Evolutionary conservation across 2,329 filamentous ascomycete genomes (phyloP).

Genomic region (Grosmannia huntii): DNA sequence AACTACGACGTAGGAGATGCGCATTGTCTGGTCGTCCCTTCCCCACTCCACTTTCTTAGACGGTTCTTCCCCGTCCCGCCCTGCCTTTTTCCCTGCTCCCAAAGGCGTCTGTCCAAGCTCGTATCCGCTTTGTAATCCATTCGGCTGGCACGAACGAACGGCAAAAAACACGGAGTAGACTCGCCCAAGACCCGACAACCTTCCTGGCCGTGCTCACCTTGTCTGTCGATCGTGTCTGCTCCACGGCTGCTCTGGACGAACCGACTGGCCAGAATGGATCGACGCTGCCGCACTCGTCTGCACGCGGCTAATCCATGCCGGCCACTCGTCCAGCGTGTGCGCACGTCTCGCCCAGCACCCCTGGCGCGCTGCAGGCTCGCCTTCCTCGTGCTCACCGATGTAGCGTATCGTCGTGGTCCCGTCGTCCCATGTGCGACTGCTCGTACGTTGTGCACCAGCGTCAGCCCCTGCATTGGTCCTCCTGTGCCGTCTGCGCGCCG

Average conservation of each 20-base stretch:
- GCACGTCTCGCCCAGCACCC: no score
- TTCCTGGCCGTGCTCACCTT: not conserved
- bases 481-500: not conserved
- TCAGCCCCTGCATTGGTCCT: not conserved
- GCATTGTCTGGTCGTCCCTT: not conserved
- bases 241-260: not conserved
- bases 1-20: no score
- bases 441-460: not conserved
- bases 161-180: no score
- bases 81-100: not conserved
- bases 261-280: constrained; percentile 9
- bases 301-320: constrained; percentile 5
- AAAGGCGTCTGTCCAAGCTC: not conserved
- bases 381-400: not conserved
- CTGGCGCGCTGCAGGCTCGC: not conserved
- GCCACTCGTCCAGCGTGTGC: not conserved
- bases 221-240: not conserved
- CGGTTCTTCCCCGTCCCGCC: not conserved
- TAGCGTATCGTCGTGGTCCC: no score
- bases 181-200: not conserved
- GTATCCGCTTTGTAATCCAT: not conserved
- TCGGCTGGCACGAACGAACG: no score
- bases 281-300: constrained; percentile 2
- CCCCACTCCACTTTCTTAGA: no score
- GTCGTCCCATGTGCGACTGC: not conserved